phyloP scores from a whole-genome alignment of 2,329 filamentous ascomycete species.

The Claviceps sorghi region DNA sequence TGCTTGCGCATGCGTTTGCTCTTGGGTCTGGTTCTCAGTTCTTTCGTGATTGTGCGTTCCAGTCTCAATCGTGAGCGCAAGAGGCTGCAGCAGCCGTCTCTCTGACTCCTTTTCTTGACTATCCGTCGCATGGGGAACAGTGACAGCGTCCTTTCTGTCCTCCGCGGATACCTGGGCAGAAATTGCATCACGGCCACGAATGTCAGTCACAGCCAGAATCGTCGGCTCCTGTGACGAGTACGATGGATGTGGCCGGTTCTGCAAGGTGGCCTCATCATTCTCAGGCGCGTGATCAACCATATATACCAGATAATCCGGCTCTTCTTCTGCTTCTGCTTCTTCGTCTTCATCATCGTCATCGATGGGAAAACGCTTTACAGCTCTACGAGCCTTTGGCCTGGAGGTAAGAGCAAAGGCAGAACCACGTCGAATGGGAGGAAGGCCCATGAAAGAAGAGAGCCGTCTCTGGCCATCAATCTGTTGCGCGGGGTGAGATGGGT shows the following conservation, averaged over 20 bases:
- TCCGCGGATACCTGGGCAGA: neutral
- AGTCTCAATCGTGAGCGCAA: neutral
- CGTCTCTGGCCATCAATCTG: constrained; percentile 21
- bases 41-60: neutral
- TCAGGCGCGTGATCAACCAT: neutral
- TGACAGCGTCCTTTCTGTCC: neutral
- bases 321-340: neutral
- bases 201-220: neutral
- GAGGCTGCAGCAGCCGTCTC: neutral
- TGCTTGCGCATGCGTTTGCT: neutral
- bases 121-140: neutral
- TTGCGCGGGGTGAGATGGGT: constrained; percentile 7
- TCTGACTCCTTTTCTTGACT: neutral
- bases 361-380: constrained; percentile 17
- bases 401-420: constrained; percentile 37
- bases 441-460: constrained; percentile 37
- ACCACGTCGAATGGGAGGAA: constrained; percentile 43
- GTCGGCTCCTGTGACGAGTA: neutral
- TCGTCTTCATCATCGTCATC: constrained; percentile 18
- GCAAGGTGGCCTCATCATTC: neutral
- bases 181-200: neutral
- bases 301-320: neutral
- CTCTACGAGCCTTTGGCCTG: constrained; percentile 17
- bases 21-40: neutral
- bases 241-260: neutral